Evolutionary conservation across 306 rosid genomes (phyloP), one percentile per base, ranked within the genome.

Genomic region (Cicer cuneatum): DNA sequence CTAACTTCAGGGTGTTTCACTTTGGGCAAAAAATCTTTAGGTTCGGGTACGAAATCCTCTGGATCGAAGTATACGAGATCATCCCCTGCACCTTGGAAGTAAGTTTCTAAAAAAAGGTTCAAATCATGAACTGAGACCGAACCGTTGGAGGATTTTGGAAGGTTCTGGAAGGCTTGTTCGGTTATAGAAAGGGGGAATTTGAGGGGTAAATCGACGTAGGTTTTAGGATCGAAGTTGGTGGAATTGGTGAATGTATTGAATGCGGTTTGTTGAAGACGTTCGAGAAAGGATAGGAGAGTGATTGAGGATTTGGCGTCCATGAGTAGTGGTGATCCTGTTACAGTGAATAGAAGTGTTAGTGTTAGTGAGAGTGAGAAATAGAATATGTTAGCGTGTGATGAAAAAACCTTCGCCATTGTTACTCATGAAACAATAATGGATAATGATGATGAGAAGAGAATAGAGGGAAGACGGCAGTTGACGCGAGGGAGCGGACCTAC

Each of bases 121-220:
- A 94, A 76, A 6, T 82, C 87, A 7, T 52, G 15, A 1, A 12
- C 89, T 0, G 86, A 7, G 0, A 86, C 78, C 2, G 85, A 77
- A 5, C 92, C 92, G 52, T 79, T 75, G 0, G 66, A 51, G 11
- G 53, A 72, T 48, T 66, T 78, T 0, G 76, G 71, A 51, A 92
- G 90, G 48, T 83, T 67, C 53, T 78, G 63, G 69, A 94, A 90
- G 0, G 89, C 96, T 1, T n/a, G 8, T 5, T 81, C 49, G 0
- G 97, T 85, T 2, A 38, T 68, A 0, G 87, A 39, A 12, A 94
- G 79, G 1, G 66, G 67, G 64, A 63, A 76, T 79, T 84, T 90
- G 9, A 94, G 71, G 0, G 99, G 78, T 78, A 94, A 52, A 68
- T 94, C 97, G 2, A 94, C 90, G 75, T 94, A 94, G 69, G 85